phyloP scores from a whole-genome alignment of 768 basidiomycete species.

The Trametes coccinea region DNA sequence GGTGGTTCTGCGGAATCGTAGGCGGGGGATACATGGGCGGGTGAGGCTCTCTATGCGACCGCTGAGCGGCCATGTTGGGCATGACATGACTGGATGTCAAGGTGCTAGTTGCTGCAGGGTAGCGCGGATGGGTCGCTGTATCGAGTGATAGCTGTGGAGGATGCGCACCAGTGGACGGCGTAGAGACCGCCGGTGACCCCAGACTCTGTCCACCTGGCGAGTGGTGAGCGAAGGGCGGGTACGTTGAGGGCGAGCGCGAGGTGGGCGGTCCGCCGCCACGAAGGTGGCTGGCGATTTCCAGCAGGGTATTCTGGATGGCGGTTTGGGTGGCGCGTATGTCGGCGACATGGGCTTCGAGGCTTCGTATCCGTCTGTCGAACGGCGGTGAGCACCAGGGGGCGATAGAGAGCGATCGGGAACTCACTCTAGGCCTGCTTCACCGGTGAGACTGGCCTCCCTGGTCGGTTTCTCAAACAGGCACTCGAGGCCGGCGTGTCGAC shows the following conservation, averaged over 20 bases:
- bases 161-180: constrained; percentile 38
- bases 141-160: constrained; percentile 29
- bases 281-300: constrained; percentile 78
- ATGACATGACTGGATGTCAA: constrained; percentile 21
- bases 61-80: constrained; percentile 8
- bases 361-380: constrained; percentile 76
- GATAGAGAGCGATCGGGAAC: constrained; percentile 35
- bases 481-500: constrained; percentile 84
- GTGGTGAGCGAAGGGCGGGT: constrained; percentile 55
- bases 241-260: constrained; percentile 67
- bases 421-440: constrained; percentile 88
- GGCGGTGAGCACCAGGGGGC: constrained; percentile 1
- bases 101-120: constrained; percentile 33
- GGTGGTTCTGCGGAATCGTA: constrained; percentile 23
- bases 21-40: constrained; percentile 16
- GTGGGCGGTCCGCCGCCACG: constrained; percentile 47
- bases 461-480: constrained; percentile 96
- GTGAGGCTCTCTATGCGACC: constrained; percentile 14
- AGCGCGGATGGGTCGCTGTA: constrained; percentile 24
- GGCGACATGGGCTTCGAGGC: constrained; percentile 82
- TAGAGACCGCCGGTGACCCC: constrained; percentile 46
- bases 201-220: constrained; percentile 70
- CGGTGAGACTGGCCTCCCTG: constrained; percentile 81
- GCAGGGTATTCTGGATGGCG: constrained; percentile 75
- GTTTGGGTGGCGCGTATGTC: constrained; percentile 75